Evolutionary conservation across 2,329 filamentous ascomycete genomes (phyloP).

Genomic region (Hypoxylon sp.): DNA sequence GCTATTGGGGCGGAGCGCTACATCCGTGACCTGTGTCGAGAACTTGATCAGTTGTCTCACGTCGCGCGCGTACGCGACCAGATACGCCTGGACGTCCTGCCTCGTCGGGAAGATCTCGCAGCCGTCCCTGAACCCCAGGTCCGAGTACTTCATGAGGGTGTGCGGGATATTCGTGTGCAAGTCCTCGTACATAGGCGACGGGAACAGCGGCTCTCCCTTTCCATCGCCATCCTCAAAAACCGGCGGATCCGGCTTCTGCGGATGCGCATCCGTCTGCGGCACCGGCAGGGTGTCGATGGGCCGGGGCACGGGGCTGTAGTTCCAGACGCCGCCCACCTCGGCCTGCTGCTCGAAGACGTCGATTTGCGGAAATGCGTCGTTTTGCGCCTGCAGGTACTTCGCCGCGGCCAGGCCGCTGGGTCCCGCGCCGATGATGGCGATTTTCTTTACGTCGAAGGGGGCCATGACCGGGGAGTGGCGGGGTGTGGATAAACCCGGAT

Average conservation of each 20-base stretch:
- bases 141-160: conserved; percentile 83
- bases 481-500: conserved; percentile 38
- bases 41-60: conserved; percentile 78
- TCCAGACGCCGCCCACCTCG: conserved; percentile 87
- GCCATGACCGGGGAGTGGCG: conserved; percentile 9
- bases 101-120: conserved; percentile 82
- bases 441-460: conserved; percentile 67
- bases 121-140: conserved; percentile 74
- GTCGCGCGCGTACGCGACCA: conserved; percentile 78
- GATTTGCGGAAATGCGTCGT: conserved; percentile 73
- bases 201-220: conserved; percentile 68
- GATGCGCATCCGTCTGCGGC: conserved; percentile 54
- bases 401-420: conserved; percentile 83
- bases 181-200: conserved; percentile 86
- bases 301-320: conserved; percentile 71
- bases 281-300: conserved; percentile 70
- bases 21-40: conserved; percentile 75
- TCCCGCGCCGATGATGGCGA: conserved; percentile 88
- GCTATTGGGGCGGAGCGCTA: conserved; percentile 49
- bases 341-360: conserved; percentile 86
- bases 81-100: conserved; percentile 78
- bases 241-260: conserved; percentile 70
- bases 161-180: conserved; percentile 91
- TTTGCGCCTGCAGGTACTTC: conserved; percentile 82
- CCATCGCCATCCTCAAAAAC: conserved; percentile 57